Base-by-base conservation (phyloP, 129 eudicot species). In the Flaveria robusta region DNA sequence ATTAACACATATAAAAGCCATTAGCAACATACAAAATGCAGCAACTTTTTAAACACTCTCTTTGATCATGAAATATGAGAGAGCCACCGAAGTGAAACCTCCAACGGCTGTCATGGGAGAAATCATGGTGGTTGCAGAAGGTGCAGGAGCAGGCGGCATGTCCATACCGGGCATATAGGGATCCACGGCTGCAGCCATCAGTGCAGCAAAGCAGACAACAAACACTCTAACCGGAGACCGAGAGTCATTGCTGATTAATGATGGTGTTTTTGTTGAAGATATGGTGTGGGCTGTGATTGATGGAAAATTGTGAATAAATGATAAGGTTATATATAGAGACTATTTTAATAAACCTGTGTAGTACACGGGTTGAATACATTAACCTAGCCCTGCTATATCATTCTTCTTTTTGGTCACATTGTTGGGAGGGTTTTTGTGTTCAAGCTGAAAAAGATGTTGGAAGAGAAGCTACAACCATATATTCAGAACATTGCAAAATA, bases 121-220 rank as follows among this genome's bases (percentile, higher is more conserved):
- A 60, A 76, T 55, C 59, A 76, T 34, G 47, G 77, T 52, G 83
- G 81, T 74, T 18, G 51, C 74, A 4, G 83, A 79, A 13, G 86
- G 86, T 23, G 86, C n/a, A 74, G 86, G 80, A 22, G 83, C 86
- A 8, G 86, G 83, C 5, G 71, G 34, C 82, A 70, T 81, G 52
- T 56, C 2, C 86, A 77, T 74, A 5, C 77, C 79, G 8, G 83
- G 83, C 86, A 83, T 78, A 71, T 79, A 12, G 9, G 82, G 66
- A 27, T 70, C 80, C 86, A 83, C 78, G 20, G 80, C 80, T 7
- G 47, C 47, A 43, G 29, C 81, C 22, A 74, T 27, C 70, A 83
- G 42, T 10, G 75, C 59, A 24, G 77, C 77, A 42, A 74, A 74
- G 72, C 77, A 78, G 42, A 66, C 49, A 63, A 19, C 66, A 62